Conservation (phyloP, 139 green algal genomes). For the Closterium sp. region DNA sequence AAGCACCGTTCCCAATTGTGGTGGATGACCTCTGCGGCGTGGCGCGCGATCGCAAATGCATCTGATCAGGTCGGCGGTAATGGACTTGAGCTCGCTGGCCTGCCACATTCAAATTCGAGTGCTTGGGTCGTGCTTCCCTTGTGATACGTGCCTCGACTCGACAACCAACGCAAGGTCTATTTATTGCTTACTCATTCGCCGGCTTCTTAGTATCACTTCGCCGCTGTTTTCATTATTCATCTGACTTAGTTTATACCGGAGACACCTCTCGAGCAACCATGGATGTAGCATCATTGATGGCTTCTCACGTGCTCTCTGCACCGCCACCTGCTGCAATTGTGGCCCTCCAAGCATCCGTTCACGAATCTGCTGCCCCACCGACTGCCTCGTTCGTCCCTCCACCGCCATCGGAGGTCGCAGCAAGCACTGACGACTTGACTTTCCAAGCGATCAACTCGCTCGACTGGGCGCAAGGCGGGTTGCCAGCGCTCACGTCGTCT, state of each 20-base stretch:
- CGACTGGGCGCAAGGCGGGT: background rate
- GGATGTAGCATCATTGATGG: background rate
- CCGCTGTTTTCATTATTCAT: background rate
- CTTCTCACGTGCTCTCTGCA: background rate
- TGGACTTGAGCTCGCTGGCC: background rate
- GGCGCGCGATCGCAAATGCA: background rate
- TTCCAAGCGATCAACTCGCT: background rate
- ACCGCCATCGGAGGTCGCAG: background rate
- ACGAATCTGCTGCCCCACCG: background rate
- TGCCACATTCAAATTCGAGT: background rate
- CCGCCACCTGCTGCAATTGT: background rate
- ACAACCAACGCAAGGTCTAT: background rate
- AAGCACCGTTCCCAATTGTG: background rate
- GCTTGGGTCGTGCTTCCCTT: background rate
- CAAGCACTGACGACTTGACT: background rate
- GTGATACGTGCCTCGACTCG: too few relatives aligned
- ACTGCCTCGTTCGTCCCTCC: background rate
- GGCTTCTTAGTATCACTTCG: background rate
- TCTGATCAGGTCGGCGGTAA: background rate
- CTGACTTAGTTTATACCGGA: background rate
- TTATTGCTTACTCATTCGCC: background rate
- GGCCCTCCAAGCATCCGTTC: background rate
- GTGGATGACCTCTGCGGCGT: background rate
- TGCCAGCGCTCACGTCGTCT: background rate
- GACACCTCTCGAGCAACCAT: background rate